Conservation (phyloP, 2,329 filamentous ascomycete genomes). For the Ascocoryne sarcoides region DNA sequence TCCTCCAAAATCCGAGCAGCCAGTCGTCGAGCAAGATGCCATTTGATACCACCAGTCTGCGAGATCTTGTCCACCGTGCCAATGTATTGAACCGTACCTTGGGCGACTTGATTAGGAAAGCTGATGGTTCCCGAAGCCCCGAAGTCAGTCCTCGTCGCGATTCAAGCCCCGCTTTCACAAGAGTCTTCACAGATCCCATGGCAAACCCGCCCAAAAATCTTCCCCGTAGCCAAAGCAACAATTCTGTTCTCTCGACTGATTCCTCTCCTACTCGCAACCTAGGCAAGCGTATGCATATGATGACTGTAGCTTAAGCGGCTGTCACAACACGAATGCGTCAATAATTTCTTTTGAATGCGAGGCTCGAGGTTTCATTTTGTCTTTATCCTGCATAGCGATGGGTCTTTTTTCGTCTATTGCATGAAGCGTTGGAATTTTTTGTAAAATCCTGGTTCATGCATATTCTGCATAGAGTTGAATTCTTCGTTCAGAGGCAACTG, state of each 20-base stretch:
- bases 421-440: slow-evolving; percentile 17
- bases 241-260: slow-evolving; percentile 44
- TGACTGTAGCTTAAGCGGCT: slow-evolving; percentile 43
- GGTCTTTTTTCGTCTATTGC: slow-evolving; percentile 21
- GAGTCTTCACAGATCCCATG: slow-evolving; percentile 55
- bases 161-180: slow-evolving; percentile 58
- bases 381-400: slow-evolving; percentile 35
- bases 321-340: slow-evolving; percentile 6
- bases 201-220: slow-evolving; percentile 45
- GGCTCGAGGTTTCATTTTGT: slow-evolving; percentile 12
- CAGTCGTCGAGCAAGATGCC: slow-evolving; percentile 43
- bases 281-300: slow-evolving; percentile 51
- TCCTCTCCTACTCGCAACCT: slow-evolving; percentile 43
- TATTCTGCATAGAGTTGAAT: slow-evolving; percentile 15
- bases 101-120: slow-evolving; percentile 50
- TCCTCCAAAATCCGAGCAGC: slow-evolving; percentile 21
- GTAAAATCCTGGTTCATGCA: slow-evolving; percentile 13
- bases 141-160: slow-evolving; percentile 41
- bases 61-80: slow-evolving; percentile 55
- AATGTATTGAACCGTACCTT: slow-evolving; percentile 49
- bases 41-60: slow-evolving; percentile 62
- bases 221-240: slow-evolving; percentile 45
- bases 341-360: slow-evolving; percentile 23
- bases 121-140: slow-evolving; percentile 49
- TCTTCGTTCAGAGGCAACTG: no score